These are phyloP conservation scores for Linum trigynum DNA, from an alignment of 345 rosid genomes.

Conservation along the genomic window DNA sequence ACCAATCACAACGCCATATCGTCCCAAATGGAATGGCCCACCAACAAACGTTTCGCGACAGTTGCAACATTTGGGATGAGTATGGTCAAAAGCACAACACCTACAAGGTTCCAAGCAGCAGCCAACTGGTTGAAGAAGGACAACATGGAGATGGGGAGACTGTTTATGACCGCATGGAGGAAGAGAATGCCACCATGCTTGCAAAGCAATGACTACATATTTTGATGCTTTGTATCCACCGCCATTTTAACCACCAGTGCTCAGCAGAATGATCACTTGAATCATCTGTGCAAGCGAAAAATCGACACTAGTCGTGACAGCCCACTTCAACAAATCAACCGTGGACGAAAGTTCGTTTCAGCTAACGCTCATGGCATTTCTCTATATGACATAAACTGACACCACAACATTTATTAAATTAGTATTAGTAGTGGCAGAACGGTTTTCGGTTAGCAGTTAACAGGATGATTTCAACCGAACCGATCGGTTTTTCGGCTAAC, in stretches of 20 bases:
- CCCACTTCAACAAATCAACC: conserved; percentile 62
- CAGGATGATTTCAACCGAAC: too few relatives aligned
- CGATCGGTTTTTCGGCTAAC: too few relatives aligned
- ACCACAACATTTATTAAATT: conserved; percentile 1
- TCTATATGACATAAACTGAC: conserved; percentile 2
- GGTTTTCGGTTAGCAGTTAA: too few relatives aligned
- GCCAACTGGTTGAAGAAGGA: conserved; percentile 87
- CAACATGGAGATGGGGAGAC: conserved; percentile 67
- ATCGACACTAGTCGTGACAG: conserved; percentile 63
- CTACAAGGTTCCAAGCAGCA: conserved; percentile 91
- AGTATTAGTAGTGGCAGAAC: too few relatives aligned
- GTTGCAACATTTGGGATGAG: conserved; percentile 68
- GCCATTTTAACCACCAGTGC: conserved; percentile 89
- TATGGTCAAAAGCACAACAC: conserved; percentile 68
- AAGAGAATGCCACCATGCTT: conserved; percentile 72
- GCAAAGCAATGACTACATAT: conserved; percentile 60
- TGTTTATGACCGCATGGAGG: conserved; percentile 66
- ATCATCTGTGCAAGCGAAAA: conserved; percentile 58
- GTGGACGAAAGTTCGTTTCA: conserved; percentile 11
- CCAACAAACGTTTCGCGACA: conserved; percentile 52
- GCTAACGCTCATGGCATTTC: conserved; percentile 2
- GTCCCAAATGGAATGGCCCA: conserved; percentile 84
- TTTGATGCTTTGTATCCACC: conserved; percentile 87
- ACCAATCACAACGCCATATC: conserved; percentile 50
- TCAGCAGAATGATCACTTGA: conserved; percentile 70